Evolutionary conservation across 2,329 filamentous ascomycete genomes (phyloP).

Genomic region (Blumeria graminis): DNA sequence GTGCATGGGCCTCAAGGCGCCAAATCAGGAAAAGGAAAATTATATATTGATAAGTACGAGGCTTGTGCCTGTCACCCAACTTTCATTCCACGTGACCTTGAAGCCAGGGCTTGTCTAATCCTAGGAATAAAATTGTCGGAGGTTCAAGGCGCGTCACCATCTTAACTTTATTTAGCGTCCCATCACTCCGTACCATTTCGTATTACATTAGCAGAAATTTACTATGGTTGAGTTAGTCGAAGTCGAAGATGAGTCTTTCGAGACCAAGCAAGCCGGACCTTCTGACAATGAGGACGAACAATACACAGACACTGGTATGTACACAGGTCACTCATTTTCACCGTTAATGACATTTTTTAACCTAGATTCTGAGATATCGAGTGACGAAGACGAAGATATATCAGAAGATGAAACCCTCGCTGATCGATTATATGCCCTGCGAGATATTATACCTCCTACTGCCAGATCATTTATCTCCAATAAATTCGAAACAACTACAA

Average conservation of each 20-base stretch:
- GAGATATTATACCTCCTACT: slow-evolving; percentile 52
- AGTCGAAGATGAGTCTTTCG: slow-evolving; percentile 90
- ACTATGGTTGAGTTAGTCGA: slow-evolving; percentile 89
- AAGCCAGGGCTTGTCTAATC: no score
- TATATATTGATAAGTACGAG: no score
- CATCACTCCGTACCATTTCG: no score
- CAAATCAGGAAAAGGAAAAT: no score
- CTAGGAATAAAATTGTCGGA: no score
- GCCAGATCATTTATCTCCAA: slow-evolving; percentile 43
- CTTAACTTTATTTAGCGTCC: no score
- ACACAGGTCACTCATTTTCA: not conserved
- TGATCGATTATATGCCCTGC: slow-evolving; percentile 47
- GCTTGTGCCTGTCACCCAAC: no score
- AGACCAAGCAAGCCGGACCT: slow-evolving; percentile 41
- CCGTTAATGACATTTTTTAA: not conserved
- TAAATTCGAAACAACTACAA: slow-evolving; percentile 29
- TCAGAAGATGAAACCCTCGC: slow-evolving; percentile 32
- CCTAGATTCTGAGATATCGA: slow-evolving; percentile 61
- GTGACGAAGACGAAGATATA: slow-evolving; percentile 44
- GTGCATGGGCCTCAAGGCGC: no score
- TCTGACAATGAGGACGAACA: slow-evolving; percentile 57
- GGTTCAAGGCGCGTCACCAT: no score
- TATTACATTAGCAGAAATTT: not conserved
- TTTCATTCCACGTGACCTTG: no score
- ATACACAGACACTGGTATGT: slow-evolving; percentile 73